Evolutionary conservation across 441 rosid genomes (phyloP), one percentile per base, ranked within the genome.

Genomic region (Gossypium trilobum): DNA sequence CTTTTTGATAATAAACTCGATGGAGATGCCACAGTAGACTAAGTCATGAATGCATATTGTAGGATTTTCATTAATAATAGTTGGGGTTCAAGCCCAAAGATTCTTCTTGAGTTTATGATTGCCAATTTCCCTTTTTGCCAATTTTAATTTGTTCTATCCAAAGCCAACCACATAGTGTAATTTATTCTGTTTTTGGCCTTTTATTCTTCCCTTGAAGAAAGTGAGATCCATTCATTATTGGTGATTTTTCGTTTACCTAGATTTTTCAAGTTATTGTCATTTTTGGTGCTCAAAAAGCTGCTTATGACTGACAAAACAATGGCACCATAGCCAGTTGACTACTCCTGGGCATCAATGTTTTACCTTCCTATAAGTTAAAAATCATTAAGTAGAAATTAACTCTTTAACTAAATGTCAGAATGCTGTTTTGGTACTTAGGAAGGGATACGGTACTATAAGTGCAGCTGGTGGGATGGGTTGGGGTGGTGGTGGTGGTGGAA

Each of bases 401-500:
- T 66, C 57, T 55, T 33, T 62, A 27, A 44, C 58, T 75, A 19
- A 77, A 48, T 73, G 54, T 73, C 67, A 55, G 51, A 64, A 5
- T 60, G 29, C 5, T 81, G 74, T 55, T 86, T 71, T 78, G 68
- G 74, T 83, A 29, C 77, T 73, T 81, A 95, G 99, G 92, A 95
- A 91, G 84, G 99, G 99, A 83, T 82, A 83, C 62, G 97, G 98
- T 68, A 81, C 72, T 70, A 81, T 95, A 75, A 91, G 97, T 78
- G 93, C 96, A 48, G 90, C 95, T 20, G 99, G 99, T 69, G 99
- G 99, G 62, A 87, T 75, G 48, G 99, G 99, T 74, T 85, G 88
- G 88, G 99, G 95, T 61, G 99, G 99, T 71, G 99, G 99, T 75
- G 95, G 99, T 5, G 99, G 99, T 64, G 98, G 99, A 79, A 91